Conservation (phyloP, 441 rosid species). For the Populus tomentosa region DNA sequence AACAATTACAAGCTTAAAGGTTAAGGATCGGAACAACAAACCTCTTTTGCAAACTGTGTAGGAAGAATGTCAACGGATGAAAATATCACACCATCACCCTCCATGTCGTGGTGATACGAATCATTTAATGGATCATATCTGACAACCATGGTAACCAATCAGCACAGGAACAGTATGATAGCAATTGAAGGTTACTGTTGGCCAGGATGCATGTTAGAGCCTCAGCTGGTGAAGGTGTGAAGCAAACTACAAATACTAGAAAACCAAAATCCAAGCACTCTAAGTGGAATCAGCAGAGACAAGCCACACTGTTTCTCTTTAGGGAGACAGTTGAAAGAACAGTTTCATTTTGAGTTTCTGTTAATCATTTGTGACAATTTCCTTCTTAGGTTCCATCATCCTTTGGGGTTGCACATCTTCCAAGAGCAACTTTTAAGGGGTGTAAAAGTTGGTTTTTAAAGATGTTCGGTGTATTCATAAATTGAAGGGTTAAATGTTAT, state of each 20-base stretch:
- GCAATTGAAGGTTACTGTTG: not conserved
- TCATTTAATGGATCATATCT: conserved; percentile 62
- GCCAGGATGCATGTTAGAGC: not conserved
- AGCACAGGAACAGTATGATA: not conserved
- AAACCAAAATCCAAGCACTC: not conserved
- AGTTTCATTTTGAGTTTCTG: not conserved
- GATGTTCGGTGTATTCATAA: not conserved
- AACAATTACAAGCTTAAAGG: conserved; percentile 2
- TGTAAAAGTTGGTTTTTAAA: not conserved
- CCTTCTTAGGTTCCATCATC: not conserved
- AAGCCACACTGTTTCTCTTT: not conserved
- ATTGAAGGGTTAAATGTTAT: not conserved
- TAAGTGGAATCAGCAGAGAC: not conserved
- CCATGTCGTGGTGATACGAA: conserved; percentile 74
- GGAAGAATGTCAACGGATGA: conserved; percentile 90
- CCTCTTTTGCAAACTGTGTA: conserved; percentile 97
- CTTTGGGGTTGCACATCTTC: not conserved
- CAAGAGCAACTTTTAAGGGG: not conserved
- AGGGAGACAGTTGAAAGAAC: not conserved
- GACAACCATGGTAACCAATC: conserved; percentile 9
- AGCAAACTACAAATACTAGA: not conserved
- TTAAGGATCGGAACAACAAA: conserved; percentile 20
- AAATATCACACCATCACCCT: conserved; percentile 75
- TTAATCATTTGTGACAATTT: not conserved
- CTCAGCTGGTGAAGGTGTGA: not conserved